Evolutionary conservation across 108 stramenopile species (phyloP).

Genomic region (Craspedostauros australis): DNA sequence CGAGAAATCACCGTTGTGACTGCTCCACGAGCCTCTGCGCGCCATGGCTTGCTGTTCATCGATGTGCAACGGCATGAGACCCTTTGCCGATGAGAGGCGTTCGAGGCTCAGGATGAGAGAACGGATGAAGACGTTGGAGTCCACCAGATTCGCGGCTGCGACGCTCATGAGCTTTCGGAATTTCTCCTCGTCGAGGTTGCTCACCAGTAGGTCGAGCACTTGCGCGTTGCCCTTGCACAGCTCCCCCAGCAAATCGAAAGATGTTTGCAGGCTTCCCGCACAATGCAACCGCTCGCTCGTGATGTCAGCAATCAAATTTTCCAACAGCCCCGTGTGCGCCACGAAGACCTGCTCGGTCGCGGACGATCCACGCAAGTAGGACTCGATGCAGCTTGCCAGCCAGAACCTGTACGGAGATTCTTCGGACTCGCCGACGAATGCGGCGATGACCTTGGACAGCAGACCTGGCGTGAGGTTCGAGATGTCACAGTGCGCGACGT

Average conservation of each 20-base stretch:
- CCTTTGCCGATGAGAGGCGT: slow-evolving; percentile 26
- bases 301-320: slow-evolving; percentile 54
- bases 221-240: slow-evolving; percentile 69
- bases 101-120: slow-evolving; percentile 65
- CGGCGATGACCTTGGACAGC: slow-evolving; percentile 58
- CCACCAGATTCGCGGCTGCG: slow-evolving; percentile 72
- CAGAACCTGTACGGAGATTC: slow-evolving; percentile 87
- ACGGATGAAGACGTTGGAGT: slow-evolving; percentile 89
- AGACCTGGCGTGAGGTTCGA: slow-evolving; percentile 39
- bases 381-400: slow-evolving; percentile 84
- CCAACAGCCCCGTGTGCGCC: slow-evolving; percentile 48
- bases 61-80: slow-evolving; percentile 5
- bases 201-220: slow-evolving; percentile 36
- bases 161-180: slow-evolving; percentile 60
- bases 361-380: slow-evolving; percentile 75
- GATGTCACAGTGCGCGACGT: neutral
- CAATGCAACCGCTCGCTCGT: slow-evolving; percentile 44
- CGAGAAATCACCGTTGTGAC: slow-evolving; percentile 12
- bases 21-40: slow-evolving; percentile 5
- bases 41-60: neutral
- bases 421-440: slow-evolving; percentile 57
- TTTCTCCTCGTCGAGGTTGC: slow-evolving; percentile 42
- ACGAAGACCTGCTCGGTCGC: slow-evolving; percentile 54
- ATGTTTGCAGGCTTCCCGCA: slow-evolving; percentile 78
- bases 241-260: slow-evolving; percentile 86